Conservation (phyloP, 805 yeast genomes). For the Candida suzukii region DNA sequence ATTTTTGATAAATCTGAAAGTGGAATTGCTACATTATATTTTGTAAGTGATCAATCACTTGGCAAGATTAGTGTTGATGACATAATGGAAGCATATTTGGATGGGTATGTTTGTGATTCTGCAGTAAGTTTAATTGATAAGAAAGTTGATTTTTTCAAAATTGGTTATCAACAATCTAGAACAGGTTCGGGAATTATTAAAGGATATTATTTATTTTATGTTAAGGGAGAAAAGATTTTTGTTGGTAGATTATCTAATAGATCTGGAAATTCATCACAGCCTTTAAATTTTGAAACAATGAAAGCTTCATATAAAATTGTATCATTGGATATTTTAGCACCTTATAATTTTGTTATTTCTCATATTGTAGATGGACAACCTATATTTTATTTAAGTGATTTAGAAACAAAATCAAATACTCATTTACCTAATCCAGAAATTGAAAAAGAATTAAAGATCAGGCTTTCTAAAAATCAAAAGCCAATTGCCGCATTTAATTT, state of each 20-base stretch:
- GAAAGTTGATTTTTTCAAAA: constrained; percentile 52
- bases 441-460: constrained; percentile 18
- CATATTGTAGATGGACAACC: constrained; percentile 20
- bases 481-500: constrained; percentile 23
- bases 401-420: constrained; percentile 19
- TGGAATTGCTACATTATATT: constrained; percentile 26
- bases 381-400: constrained; percentile 20
- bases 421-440: constrained; percentile 15
- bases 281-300: constrained; percentile 18
- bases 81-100: constrained; percentile 51
- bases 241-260: constrained; percentile 25
- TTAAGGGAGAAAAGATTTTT: constrained; percentile 43
- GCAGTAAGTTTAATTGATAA: constrained; percentile 17
- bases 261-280: constrained; percentile 17
- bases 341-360: constrained; percentile 22
- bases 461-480: constrained; percentile 13
- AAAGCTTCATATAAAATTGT: constrained; percentile 18
- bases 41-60: constrained; percentile 52
- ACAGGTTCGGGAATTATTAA: constrained; percentile 48
- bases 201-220: constrained; percentile 45
- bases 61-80: constrained; percentile 59
- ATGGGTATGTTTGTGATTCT: constrained; percentile 30
- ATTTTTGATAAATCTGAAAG: constrained; percentile 42
- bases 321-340: constrained; percentile 17
- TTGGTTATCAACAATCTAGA: constrained; percentile 66